phyloP scores from a whole-genome alignment of 129 eudicot genomes.

The carrot (Daucus carota) region DH1_v3.0 NC_030384.2:42053001-42053500 shows the following conservation, averaged over 20 bases:
- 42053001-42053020: slow-evolving; percentile 46
- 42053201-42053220: not conserved
- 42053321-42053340: too few relatives aligned
- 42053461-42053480: slow-evolving; percentile 48
- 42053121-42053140: not conserved
- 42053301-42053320: too few relatives aligned
- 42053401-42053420: too few relatives aligned
- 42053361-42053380: not conserved
- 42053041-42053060: not conserved
- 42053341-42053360: not conserved
- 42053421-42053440: too few relatives aligned
- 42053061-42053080: not conserved
- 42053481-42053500: slow-evolving; percentile 38
- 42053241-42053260: not conserved
- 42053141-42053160: not conserved
- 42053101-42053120: not conserved
- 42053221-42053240: not conserved
- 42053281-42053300: too few relatives aligned
- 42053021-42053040: not conserved
- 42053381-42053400: not conserved
- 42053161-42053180: not conserved
- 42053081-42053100: not conserved
- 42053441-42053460: slow-evolving; percentile 46
- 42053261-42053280: too few relatives aligned
- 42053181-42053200: not conserved